A percentile compares a stretch with the other conserved stretches of the same genome.
Evolutionary conservation across 306 rosid species (phyloP).

Genomic region (Quercus variabilis): DNA sequence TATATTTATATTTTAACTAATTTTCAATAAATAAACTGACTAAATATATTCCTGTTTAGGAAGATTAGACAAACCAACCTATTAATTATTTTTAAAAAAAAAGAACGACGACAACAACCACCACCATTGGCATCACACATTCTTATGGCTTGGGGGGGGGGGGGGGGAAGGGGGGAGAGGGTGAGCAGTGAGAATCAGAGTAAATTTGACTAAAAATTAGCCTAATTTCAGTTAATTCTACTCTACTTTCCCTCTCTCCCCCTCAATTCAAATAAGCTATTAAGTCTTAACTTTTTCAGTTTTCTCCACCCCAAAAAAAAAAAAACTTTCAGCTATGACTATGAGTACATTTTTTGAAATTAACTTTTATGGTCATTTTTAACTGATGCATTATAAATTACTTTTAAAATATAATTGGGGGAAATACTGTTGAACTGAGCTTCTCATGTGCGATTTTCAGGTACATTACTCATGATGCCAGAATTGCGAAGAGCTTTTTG

Average conservation of each 20-base stretch:
- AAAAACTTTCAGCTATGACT: neutral
- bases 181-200: too few species aligned
- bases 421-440: conserved; percentile 8
- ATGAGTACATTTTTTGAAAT: neutral
- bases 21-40: too few species aligned
- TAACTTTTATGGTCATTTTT: neutral
- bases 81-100: too few species aligned
- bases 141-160: too few species aligned
- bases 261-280: neutral
- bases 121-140: too few species aligned
- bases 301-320: neutral
- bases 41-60: too few species aligned
- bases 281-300: neutral
- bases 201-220: too few species aligned
- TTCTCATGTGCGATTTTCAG: conserved; percentile 34
- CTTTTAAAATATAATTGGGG: neutral
- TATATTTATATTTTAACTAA: too few species aligned
- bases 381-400: neutral
- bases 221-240: too few species aligned
- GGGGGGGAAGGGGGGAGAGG: too few species aligned
- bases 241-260: accelerated
- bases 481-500: conserved; percentile 80
- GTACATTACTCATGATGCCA: conserved; percentile 89
- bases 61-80: too few species aligned
- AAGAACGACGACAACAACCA: too few species aligned